Evolutionary conservation across 179 eudicot species (phyloP).

Genomic region (Beta macrorhiza): DNA sequence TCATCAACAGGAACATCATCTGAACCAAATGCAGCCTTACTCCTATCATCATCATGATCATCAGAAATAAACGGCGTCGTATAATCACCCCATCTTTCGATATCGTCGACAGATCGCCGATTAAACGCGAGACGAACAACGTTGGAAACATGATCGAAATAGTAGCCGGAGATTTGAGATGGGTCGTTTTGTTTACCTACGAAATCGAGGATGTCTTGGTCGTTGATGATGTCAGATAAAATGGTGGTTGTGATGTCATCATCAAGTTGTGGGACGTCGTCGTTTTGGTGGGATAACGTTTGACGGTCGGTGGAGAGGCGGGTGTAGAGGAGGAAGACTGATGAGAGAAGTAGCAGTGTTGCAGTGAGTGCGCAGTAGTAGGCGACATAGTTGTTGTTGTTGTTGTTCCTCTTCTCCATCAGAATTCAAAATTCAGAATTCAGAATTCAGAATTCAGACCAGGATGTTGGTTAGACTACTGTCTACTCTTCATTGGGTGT

Average conservation of each 20-base stretch:
- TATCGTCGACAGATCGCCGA: slow-evolving; percentile 61
- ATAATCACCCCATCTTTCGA: slow-evolving; percentile 76
- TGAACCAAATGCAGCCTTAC: slow-evolving; percentile 52
- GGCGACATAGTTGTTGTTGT: not conserved
- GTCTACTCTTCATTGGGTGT: no score
- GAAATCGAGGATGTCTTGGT: slow-evolving; percentile 33
- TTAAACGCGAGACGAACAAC: slow-evolving; percentile 58
- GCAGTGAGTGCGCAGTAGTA: not conserved
- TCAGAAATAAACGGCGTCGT: slow-evolving; percentile 36
- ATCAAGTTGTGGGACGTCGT: slow-evolving; percentile 39
- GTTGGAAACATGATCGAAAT: slow-evolving; percentile 53
- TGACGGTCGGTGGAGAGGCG: slow-evolving; percentile 43
- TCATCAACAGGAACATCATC: slow-evolving; percentile 81
- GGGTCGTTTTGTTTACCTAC: slow-evolving; percentile 31
- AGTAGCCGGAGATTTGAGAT: slow-evolving; percentile 41
- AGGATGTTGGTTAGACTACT: no score
- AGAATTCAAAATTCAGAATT: no score
- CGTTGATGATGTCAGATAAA: slow-evolving; percentile 23
- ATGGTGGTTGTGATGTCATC: slow-evolving; percentile 27
- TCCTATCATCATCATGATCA: slow-evolving; percentile 30
- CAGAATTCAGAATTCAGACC: no score
- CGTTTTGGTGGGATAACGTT: slow-evolving; percentile 15
- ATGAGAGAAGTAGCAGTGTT: slow-evolving; percentile 41
- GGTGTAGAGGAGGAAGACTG: slow-evolving; percentile 52
- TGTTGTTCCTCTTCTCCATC: not conserved